phyloP scores from a whole-genome alignment of 495 filamentous ascomycete genomes.

The Xylaria venustula region DNA sequence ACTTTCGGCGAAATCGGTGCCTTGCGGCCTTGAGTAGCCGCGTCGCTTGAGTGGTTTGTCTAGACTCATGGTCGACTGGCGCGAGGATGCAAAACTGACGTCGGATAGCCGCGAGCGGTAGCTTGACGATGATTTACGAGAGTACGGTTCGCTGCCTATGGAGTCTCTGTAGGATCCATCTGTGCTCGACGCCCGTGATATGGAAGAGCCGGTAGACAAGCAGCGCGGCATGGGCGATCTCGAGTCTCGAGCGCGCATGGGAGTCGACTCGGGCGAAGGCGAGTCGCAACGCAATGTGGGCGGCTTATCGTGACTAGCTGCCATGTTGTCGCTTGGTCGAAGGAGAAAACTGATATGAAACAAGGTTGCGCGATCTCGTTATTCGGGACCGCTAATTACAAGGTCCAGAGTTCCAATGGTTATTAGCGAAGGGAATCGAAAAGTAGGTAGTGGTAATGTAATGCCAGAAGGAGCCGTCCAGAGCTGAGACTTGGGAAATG shows the following conservation, averaged over 20 bases:
- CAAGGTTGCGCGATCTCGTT: background rate
- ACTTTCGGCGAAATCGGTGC: constrained; percentile 86
- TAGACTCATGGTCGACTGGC: constrained; percentile 43
- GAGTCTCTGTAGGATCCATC: constrained; percentile 59
- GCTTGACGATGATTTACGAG: constrained; percentile 51
- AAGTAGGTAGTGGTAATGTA: background rate
- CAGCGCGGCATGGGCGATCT: constrained; percentile 66
- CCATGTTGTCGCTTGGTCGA: constrained; percentile 25
- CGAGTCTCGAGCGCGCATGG: constrained; percentile 63
- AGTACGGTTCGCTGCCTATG: constrained; percentile 50
- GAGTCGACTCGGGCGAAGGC: constrained; percentile 65
- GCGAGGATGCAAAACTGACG: constrained; percentile 39
- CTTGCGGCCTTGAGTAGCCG: constrained; percentile 88
- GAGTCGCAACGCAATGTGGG: constrained; percentile 45
- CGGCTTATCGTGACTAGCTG: constrained; percentile 31
- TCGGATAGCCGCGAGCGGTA: constrained; percentile 37
- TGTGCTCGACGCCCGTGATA: constrained; percentile 52
- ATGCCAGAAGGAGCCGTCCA: background rate
- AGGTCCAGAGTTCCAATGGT: too few relatives aligned
- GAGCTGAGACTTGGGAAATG: background rate
- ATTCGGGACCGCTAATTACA: background rate
- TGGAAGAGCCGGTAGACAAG: constrained; percentile 73
- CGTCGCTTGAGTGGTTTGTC: constrained; percentile 58
- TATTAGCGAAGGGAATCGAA: too few relatives aligned
- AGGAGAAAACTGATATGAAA: background rate